A percentile compares a stretch with the other conserved stretches of the same genome.
Conservation (phyloP, 1,284 basidiomycete species). For the Pyrrhoderma noxium region DNA sequence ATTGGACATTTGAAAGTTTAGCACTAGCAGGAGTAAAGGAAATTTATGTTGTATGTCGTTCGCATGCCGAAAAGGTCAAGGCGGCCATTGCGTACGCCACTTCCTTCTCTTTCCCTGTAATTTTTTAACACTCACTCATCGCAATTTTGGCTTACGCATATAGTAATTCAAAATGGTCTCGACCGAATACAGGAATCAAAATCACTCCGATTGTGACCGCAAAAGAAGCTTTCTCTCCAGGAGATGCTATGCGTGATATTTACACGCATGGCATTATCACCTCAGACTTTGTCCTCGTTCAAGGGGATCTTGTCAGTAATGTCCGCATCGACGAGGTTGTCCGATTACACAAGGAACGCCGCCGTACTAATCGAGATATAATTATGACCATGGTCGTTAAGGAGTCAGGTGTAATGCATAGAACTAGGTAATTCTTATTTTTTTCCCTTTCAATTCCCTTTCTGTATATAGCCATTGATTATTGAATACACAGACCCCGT, state of each 20-base stretch:
- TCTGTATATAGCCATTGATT: not conserved
- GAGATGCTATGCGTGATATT: conserved; percentile 95
- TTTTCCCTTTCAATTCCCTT: conserved; percentile 17
- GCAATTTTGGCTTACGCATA: conserved; percentile 2
- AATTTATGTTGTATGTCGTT: conserved; percentile 90
- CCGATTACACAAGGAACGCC: conserved; percentile 79
- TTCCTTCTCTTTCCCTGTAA: not conserved
- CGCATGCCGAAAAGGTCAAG: conserved; percentile 79
- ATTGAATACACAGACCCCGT: conserved; percentile 40
- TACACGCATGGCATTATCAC: conserved; percentile 91
- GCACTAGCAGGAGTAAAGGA: conserved; percentile 90
- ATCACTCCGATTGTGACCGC: conserved; percentile 85
- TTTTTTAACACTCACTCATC: too few species aligned
- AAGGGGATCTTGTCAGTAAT: conserved; percentile 92
- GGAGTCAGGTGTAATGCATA: conserved; percentile 62
- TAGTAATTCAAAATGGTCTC: conserved; percentile 69
- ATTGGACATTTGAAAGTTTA: conserved; percentile 95
- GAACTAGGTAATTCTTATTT: conserved; percentile 53
- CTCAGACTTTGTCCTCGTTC: conserved; percentile 89
- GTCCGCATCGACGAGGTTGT: conserved; percentile 88
- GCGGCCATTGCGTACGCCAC: conserved; percentile 66
- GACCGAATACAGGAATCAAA: conserved; percentile 68
- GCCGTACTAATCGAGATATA: conserved; percentile 82
- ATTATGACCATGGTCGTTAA: conserved; percentile 97
- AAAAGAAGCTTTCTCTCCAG: conserved; percentile 83